These are phyloP conservation scores for Gypsophila paniculata DNA, from an alignment of 179 eudicot species.

Conservation along the genomic window DNA sequence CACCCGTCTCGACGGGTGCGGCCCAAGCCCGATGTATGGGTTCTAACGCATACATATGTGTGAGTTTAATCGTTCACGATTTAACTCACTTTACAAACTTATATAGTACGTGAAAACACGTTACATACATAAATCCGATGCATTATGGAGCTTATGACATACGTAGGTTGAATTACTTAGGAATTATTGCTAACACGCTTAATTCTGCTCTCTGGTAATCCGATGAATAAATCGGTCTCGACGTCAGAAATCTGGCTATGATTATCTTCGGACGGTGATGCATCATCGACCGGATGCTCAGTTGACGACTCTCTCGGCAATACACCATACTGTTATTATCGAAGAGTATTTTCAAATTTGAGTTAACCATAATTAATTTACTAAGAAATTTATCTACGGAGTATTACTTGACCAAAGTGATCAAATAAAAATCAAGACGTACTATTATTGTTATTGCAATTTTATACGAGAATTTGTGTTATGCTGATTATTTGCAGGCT, in stretches of 20 bases:
- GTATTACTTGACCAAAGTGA: neutral
- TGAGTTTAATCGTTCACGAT: too few relatives aligned
- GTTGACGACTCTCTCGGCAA: slow-evolving; percentile 29
- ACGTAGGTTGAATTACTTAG: neutral
- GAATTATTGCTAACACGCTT: slow-evolving; percentile 24
- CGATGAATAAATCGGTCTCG: slow-evolving; percentile 82
- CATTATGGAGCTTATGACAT: neutral
- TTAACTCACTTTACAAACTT: too few relatives aligned
- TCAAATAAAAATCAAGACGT: too few relatives aligned
- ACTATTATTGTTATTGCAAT: too few relatives aligned
- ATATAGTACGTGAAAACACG: too few relatives aligned
- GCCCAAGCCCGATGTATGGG: too few relatives aligned
- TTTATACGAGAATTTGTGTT: neutral
- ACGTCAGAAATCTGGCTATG: slow-evolving; percentile 61
- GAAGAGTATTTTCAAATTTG: neutral
- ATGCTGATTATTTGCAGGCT: too few relatives aligned
- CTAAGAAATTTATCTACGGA: too few relatives aligned
- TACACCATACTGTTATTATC: slow-evolving; percentile 26
- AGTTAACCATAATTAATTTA: too few relatives aligned
- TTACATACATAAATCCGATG: neutral
- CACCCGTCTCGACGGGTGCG: too few relatives aligned
- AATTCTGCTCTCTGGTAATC: slow-evolving; percentile 57
- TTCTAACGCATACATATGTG: too few relatives aligned
- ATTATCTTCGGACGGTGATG: slow-evolving; percentile 38
- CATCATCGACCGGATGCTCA: slow-evolving; percentile 24